These are phyloP conservation scores for Vicia villosa DNA, from an alignment of 306 rosid genomes.

Conservation along the genomic window DNA sequence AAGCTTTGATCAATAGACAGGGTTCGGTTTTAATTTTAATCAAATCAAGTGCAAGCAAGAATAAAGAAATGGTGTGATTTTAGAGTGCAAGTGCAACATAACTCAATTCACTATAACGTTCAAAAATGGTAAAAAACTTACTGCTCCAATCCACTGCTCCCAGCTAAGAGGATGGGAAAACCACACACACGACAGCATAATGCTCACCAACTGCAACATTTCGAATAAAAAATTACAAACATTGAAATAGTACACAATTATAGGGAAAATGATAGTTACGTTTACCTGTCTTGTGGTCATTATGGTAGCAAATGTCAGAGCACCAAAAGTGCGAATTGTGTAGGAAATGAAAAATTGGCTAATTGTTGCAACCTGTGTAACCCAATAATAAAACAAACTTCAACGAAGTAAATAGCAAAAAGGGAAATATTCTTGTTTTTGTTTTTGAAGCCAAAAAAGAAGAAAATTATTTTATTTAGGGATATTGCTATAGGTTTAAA, in stretches of 20 bases:
- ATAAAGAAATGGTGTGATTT: conserved; percentile 15
- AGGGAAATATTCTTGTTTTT: not conserved
- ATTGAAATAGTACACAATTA: conserved; percentile 1
- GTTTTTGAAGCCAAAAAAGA: conserved; percentile 5
- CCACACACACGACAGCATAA: conserved; percentile 86
- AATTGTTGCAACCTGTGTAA: conserved; percentile 80
- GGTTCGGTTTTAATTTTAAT: conserved; percentile 9
- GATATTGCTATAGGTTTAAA: not conserved
- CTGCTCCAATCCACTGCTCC: conserved; percentile 91
- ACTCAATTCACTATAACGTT: not conserved
- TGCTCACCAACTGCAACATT: conserved; percentile 77
- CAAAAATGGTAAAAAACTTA: conserved; percentile 50
- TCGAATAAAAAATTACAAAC: conserved; percentile 32
- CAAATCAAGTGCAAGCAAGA: conserved; percentile 6
- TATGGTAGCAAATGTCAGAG: conserved; percentile 91
- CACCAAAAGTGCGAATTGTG: conserved; percentile 96
- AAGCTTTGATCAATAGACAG: conserved; percentile 17
- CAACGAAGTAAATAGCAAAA: conserved; percentile 27
- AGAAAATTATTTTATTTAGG: not conserved
- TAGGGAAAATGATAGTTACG: conserved; percentile 11
- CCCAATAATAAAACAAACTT: conserved; percentile 16
- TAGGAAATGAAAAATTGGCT: conserved; percentile 96
- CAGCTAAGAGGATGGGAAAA: conserved; percentile 88
- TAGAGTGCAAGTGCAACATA: conserved; percentile 17
- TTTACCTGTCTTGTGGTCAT: conserved; percentile 99